A percentile compares a stretch with the other conserved stretches of the same genome.
Evolutionary conservation across 306 rosid genomes (phyloP).

Genomic region (apple (Malus domestica)): ASM211411v1 NC_041802.1:16904501-16905000

Average conservation of each 20-base stretch:
- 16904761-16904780: no score
- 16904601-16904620: slow-evolving; percentile 16
- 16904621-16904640: slow-evolving; percentile 9
- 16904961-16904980: no score
- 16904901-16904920: no score
- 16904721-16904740: background rate
- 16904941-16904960: no score
- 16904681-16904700: slow-evolving; percentile 1
- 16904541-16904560: background rate
- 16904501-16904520: background rate
- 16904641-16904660: background rate
- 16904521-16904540: slow-evolving; percentile 14
- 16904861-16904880: no score
- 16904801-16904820: no score
- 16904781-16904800: accelerated
- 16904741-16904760: background rate
- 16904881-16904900: no score
- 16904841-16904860: no score
- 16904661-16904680: background rate
- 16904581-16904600: background rate
- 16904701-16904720: background rate
- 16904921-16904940: no score
- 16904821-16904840: no score
- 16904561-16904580: slow-evolving; percentile 7
- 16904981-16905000: background rate